A percentile compares a stretch with the other conserved stretches of the same genome.
These are phyloP conservation scores for Lyophyllum decastes DNA, from an alignment of 768 basidiomycete species.

Conservation along the genomic window DNA sequence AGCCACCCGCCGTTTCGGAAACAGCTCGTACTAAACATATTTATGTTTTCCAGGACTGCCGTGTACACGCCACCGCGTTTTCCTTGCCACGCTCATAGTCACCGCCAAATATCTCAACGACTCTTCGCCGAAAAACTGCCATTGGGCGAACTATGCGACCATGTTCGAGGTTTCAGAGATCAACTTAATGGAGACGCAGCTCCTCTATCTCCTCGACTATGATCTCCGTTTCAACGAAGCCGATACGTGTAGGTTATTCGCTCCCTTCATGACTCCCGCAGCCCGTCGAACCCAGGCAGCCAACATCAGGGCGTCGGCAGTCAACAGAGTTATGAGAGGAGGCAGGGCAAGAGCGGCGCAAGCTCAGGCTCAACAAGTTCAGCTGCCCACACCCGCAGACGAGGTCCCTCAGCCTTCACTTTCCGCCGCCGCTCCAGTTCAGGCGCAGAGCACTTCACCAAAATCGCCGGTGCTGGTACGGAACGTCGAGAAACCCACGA, in stretches of 20 bases:
- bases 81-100: conserved; percentile 93
- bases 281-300: conserved; percentile 18
- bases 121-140: conserved; percentile 91
- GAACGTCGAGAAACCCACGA: conserved; percentile 34
- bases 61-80: conserved; percentile 93
- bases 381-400: conserved; percentile 41
- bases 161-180: conserved; percentile 79
- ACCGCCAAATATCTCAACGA: conserved; percentile 98
- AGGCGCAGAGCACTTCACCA: conserved; percentile 34
- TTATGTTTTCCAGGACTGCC: conserved; percentile 62
- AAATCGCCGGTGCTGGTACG: conserved; percentile 57
- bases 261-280: conserved; percentile 56
- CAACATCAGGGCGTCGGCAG: conserved; percentile 50
- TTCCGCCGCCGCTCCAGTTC: conserved; percentile 37
- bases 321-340: conserved; percentile 54
- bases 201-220: conserved; percentile 90
- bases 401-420: conserved; percentile 37
- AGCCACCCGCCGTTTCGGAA: conserved; percentile 23
- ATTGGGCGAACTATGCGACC: conserved; percentile 83
- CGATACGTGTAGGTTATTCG: conserved; percentile 74
- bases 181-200: conserved; percentile 97
- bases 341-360: conserved; percentile 51
- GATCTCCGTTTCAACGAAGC: conserved; percentile 88
- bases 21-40: background rate
- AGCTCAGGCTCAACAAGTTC: conserved; percentile 36